Percentiles rank a stretch among this genome's conserved stretches.
These are phyloP conservation scores for Diutina pseudorugosa DNA, from an alignment of 1,139 yeast genomes.

Conservation along the genomic window DNA sequence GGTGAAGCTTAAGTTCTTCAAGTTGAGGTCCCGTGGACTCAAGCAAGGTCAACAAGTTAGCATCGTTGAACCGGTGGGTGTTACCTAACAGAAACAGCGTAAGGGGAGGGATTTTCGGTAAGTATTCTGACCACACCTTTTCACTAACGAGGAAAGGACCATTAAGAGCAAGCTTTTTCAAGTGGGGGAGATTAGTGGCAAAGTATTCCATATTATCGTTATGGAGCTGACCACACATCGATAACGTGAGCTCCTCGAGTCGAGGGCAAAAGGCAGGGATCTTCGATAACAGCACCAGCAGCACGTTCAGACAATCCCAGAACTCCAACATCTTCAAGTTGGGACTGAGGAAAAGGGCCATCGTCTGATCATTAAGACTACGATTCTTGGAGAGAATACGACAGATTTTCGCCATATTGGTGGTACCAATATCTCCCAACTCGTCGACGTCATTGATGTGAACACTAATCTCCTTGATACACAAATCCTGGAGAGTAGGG, in stretches of 20 bases:
- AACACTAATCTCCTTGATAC: constrained; percentile 57
- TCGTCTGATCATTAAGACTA: constrained; percentile 58
- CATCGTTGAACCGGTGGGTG: constrained; percentile 73
- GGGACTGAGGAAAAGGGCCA: constrained; percentile 60
- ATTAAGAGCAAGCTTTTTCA: constrained; percentile 49
- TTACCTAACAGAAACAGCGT: constrained; percentile 50
- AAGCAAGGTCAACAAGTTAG: constrained; percentile 49
- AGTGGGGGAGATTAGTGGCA: constrained; percentile 41
- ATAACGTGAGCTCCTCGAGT: constrained; percentile 49
- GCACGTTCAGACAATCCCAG: constrained; percentile 87
- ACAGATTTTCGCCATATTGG: constrained; percentile 49
- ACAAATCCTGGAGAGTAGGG: constrained; percentile 69
- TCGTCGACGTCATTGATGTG: constrained; percentile 70
- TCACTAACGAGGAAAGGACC: constrained; percentile 84
- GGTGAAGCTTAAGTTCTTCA: constrained; percentile 35
- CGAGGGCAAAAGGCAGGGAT: constrained; percentile 77
- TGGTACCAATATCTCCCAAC: constrained; percentile 66
- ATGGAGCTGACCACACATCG: constrained; percentile 89
- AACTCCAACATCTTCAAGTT: constrained; percentile 47
- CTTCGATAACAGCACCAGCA: constrained; percentile 49
- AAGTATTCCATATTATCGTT: constrained; percentile 61
- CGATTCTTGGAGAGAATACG: constrained; percentile 73
- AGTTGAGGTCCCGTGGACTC: constrained; percentile 50
- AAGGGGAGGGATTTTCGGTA: constrained; percentile 30
- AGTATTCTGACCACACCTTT: constrained; percentile 62